Evolutionary conservation across 805 yeast species (phyloP).

Genomic region (Cyberlindnera xishuangbannaensis): DNA sequence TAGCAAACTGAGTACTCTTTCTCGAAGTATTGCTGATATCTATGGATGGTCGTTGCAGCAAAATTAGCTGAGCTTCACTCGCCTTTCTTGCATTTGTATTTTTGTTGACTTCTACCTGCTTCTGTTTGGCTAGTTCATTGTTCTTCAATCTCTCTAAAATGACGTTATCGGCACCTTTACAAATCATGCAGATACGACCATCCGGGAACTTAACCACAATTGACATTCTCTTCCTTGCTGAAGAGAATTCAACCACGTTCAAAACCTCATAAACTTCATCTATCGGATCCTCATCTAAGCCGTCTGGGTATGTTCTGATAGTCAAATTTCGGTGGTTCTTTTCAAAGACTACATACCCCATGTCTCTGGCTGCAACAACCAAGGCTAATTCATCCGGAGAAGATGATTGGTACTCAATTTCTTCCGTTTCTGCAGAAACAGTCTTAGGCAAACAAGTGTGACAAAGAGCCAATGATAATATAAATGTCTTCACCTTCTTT

Average conservation of each 20-base stretch:
- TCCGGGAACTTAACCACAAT: constrained; percentile 76
- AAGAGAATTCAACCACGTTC: constrained; percentile 80
- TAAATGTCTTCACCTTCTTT: constrained; percentile 68
- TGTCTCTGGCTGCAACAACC: constrained; percentile 89
- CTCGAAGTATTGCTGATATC: constrained; percentile 32
- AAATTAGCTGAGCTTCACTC: constrained; percentile 70
- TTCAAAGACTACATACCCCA: constrained; percentile 83
- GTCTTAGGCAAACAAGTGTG: constrained; percentile 83
- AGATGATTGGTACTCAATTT: constrained; percentile 81
- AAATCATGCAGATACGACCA: constrained; percentile 64
- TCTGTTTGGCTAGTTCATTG: constrained; percentile 52
- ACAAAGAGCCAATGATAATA: constrained; percentile 79
- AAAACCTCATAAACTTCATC: constrained; percentile 68
- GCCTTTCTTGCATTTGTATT: constrained; percentile 58
- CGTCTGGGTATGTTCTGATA: constrained; percentile 76
- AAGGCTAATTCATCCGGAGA: constrained; percentile 96
- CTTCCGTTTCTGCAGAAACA: constrained; percentile 31
- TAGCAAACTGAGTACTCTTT: constrained; percentile 28
- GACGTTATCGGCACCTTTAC: constrained; percentile 95
- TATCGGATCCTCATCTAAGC: constrained; percentile 59
- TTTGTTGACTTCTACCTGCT: constrained; percentile 55
- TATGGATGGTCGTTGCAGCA: constrained; percentile 49
- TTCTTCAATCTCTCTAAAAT: constrained; percentile 69
- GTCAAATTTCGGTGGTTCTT: constrained; percentile 55
- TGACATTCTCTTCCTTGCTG: constrained; percentile 91